Evolutionary conservation across 257 asterid genomes (phyloP).

Genomic region (Ajuga chamaepitys): DNA sequence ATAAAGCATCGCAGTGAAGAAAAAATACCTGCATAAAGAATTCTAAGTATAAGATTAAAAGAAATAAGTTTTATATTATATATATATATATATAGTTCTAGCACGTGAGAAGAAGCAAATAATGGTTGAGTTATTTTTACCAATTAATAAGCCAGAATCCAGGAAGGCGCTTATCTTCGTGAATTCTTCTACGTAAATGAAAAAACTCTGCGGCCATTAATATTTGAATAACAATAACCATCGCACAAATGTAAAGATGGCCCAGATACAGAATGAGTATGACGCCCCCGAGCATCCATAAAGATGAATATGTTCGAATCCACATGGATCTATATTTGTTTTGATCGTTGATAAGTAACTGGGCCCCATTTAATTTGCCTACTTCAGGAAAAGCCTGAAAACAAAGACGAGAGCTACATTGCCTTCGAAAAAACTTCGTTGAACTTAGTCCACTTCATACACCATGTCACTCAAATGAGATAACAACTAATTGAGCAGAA

Average conservation of each 20-base stretch:
- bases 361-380: conserved; percentile 33
- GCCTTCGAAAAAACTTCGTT: background rate
- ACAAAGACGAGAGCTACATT: background rate
- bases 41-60: background rate
- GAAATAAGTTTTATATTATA: too few species aligned
- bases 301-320: conserved; percentile 51
- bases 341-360: conserved; percentile 41
- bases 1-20: conserved; percentile 67
- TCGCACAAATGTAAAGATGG: conserved; percentile 62
- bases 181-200: conserved; percentile 48
- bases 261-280: conserved; percentile 48
- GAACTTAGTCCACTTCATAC: too few species aligned
- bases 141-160: conserved; percentile 68
- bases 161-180: conserved; percentile 56
- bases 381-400: conserved; percentile 36
- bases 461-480: background rate
- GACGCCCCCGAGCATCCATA: conserved; percentile 58
- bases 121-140: conserved; percentile 18
- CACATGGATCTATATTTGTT: conserved; percentile 58
- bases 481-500: background rate
- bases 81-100: background rate
- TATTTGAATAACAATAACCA: conserved; percentile 56
- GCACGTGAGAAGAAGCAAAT: conserved; percentile 14
- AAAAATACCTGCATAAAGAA: conserved; percentile 46
- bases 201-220: conserved; percentile 59